phyloP scores from a whole-genome alignment of 345 rosid species.

The Syzygium aqueum region DNA sequence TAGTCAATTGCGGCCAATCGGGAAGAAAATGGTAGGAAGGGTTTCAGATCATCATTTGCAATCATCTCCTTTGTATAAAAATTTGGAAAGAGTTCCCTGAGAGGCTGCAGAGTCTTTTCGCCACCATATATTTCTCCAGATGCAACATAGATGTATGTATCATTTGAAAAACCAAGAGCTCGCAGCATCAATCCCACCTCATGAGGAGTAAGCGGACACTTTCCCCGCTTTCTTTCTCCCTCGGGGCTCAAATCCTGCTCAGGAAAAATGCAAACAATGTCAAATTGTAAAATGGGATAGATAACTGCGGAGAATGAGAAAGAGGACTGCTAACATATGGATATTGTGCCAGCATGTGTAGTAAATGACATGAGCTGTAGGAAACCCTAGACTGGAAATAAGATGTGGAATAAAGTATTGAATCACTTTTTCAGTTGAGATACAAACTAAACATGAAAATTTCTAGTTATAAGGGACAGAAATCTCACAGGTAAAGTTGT shows the following conservation, averaged over 20 bases:
- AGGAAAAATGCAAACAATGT: background rate
- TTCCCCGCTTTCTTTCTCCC: constrained; percentile 87
- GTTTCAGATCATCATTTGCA: constrained; percentile 62
- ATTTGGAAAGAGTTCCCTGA: constrained; percentile 84
- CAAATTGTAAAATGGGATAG: background rate
- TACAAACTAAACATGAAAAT: background rate
- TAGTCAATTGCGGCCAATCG: constrained; percentile 91
- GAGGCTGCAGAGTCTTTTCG: constrained; percentile 76
- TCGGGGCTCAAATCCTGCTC: constrained; percentile 77
- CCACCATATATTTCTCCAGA: constrained; percentile 99
- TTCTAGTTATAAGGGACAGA: background rate
- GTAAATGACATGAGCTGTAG: background rate
- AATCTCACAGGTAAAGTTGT: constrained; percentile 87
- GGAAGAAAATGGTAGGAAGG: constrained; percentile 76
- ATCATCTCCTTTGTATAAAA: constrained; percentile 95
- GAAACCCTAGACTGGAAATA: background rate
- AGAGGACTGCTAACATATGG: background rate
- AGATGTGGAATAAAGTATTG: background rate
- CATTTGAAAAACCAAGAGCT: constrained; percentile 85
- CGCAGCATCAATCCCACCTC: constrained; percentile 97
- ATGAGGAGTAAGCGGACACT: constrained; percentile 93
- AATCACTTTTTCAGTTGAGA: background rate
- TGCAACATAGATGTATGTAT: constrained; percentile 84
- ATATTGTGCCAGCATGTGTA: background rate
- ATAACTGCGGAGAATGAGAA: background rate